Percentiles rank a stretch among this genome's conserved stretches.
phyloP scores from a whole-genome alignment of 345 rosid species.

The Limnanthes douglasii region DNA sequence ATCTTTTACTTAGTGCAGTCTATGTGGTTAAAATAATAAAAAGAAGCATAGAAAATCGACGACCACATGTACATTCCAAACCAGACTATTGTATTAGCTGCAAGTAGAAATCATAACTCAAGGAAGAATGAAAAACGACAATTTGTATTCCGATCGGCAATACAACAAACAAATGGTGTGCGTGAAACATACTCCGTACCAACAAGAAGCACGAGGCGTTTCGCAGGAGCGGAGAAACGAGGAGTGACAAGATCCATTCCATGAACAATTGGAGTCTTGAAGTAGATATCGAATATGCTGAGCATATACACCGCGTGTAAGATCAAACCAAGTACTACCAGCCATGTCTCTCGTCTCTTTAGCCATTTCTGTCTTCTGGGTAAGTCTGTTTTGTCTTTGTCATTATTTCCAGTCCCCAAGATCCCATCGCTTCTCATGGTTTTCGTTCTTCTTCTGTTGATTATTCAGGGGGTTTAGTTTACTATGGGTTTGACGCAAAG shows the following conservation, averaged over 20 bases:
- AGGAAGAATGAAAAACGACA: no score
- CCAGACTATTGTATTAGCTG: no score
- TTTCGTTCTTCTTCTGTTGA: no score
- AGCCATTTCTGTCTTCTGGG: slow-evolving; percentile 32
- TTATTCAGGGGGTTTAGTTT: no score
- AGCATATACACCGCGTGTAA: slow-evolving; percentile 91
- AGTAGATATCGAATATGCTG: slow-evolving; percentile 93
- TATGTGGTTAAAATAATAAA: no score
- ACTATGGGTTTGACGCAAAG: no score
- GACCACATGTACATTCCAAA: no score
- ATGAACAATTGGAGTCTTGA: slow-evolving; percentile 92
- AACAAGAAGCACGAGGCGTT: slow-evolving; percentile 77
- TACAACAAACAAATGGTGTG: neutral
- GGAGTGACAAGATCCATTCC: slow-evolving; percentile 85
- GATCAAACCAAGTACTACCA: slow-evolving; percentile 56
- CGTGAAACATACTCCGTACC: slow-evolving; percentile 43
- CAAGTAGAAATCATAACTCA: no score
- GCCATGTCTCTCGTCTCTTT: slow-evolving; percentile 63
- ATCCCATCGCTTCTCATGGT: slow-evolving; percentile 53
- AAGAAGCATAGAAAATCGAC: no score
- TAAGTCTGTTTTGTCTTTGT: slow-evolving; percentile 8
- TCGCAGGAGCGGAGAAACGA: slow-evolving; percentile 67
- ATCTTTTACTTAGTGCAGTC: no score
- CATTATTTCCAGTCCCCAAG: slow-evolving; percentile 39
- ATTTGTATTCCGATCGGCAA: no score